These are phyloP conservation scores for Rhizomucor miehei DNA, from an alignment of 371 early-diverging fungal genomes.

Conservation along the genomic window DNA sequence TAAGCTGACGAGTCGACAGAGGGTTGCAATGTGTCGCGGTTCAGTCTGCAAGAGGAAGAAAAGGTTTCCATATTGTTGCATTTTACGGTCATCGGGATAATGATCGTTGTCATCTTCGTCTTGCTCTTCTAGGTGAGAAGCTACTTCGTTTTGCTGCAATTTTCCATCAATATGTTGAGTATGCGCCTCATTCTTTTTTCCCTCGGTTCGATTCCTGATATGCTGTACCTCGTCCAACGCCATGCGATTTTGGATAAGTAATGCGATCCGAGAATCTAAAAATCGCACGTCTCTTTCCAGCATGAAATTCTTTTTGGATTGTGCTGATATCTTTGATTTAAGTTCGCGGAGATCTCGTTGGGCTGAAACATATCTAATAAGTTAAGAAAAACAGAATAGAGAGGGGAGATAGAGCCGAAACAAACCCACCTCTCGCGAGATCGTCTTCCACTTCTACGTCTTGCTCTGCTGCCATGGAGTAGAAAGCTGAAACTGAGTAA, in stretches of 20 bases:
- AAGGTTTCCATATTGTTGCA: constrained; percentile 88
- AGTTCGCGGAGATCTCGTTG: constrained; percentile 83
- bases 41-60: constrained; percentile 92
- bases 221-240: constrained; percentile 74
- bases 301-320: constrained; percentile 94
- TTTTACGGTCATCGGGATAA: constrained; percentile 78
- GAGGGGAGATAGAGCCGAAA: too few relatives aligned
- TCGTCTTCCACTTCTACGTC: constrained; percentile 94
- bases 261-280: constrained; percentile 90
- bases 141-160: constrained; percentile 75
- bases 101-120: constrained; percentile 67
- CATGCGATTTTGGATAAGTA: constrained; percentile 93
- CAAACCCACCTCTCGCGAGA: constrained; percentile 68
- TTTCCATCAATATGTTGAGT: neutral
- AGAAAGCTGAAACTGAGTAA: constrained; percentile 86
- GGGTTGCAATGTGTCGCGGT: constrained; percentile 89
- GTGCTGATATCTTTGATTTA: constrained; percentile 85
- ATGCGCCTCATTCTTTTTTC: neutral
- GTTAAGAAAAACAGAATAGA: neutral
- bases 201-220: neutral
- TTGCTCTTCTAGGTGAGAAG: constrained; percentile 72
- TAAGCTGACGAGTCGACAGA: constrained; percentile 80
- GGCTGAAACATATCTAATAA: constrained; percentile 43
- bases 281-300: constrained; percentile 94
- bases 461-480: constrained; percentile 93